These are phyloP conservation scores for Ustilago cynodontis DNA, from an alignment of 1,284 basidiomycete genomes.

Conservation along the genomic window DNA sequence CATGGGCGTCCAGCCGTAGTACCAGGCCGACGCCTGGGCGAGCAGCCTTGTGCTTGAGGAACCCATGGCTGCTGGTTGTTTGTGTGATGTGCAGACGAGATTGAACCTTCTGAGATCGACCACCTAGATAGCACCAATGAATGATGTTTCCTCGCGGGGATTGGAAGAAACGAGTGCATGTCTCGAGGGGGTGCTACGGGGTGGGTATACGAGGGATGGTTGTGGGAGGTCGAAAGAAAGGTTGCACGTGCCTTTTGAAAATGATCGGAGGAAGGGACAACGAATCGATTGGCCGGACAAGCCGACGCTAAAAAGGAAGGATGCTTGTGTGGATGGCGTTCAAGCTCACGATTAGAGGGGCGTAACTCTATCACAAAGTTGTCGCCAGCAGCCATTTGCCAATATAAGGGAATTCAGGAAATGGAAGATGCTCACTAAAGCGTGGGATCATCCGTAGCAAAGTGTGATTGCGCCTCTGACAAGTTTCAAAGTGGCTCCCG, in stretches of 20 bases:
- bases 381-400: background rate
- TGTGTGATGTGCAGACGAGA: background rate
- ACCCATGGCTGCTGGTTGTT: slow-evolving; percentile 22
- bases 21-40: slow-evolving; percentile 38
- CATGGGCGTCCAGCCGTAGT: slow-evolving; percentile 61
- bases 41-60: slow-evolving; percentile 16
- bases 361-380: background rate
- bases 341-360: background rate
- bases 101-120: background rate
- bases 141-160: background rate
- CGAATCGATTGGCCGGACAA: background rate
- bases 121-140: background rate
- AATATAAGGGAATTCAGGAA: slow-evolving; percentile 10
- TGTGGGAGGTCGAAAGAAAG: background rate
- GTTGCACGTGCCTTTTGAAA: background rate
- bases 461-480: background rate
- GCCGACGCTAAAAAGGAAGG: background rate
- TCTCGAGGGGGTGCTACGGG: background rate
- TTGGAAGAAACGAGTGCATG: background rate
- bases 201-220: background rate
- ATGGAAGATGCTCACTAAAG: background rate
- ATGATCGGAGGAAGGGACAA: background rate
- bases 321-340: background rate
- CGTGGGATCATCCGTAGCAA: background rate
- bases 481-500: background rate